A percentile compares a stretch with the other conserved stretches of the same genome.
Conservation (phyloP, 306 rosid species). For the Lagenaria siceraria region DNA sequence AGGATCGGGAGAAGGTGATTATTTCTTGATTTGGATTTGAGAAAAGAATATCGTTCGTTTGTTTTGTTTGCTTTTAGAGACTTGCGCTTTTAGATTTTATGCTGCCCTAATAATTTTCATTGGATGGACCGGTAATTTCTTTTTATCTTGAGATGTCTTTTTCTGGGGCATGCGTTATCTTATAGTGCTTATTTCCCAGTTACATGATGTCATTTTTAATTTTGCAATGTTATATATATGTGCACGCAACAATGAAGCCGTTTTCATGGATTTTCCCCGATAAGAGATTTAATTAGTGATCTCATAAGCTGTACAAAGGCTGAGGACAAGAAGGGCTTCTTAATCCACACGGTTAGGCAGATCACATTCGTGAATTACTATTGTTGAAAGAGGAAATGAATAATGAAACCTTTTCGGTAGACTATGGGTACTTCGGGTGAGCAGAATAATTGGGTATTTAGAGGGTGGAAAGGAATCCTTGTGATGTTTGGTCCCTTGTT, state of each 20-base stretch:
- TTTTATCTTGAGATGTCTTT: not conserved
- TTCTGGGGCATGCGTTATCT: not conserved
- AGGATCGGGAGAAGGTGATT: slow-evolving; percentile 5
- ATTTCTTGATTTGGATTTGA: not conserved
- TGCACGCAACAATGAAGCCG: not conserved
- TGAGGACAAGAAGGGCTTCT: not conserved
- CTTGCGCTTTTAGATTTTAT: not conserved
- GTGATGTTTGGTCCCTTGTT: too few species aligned
- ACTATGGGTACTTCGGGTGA: too few species aligned
- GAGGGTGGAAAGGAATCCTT: too few species aligned
- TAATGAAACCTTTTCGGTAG: not conserved
- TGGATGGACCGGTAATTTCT: not conserved
- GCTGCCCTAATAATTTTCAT: not conserved
- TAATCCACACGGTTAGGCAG: not conserved
- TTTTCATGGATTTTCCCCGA: not conserved
- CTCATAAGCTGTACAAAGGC: not conserved
- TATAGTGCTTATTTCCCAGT: not conserved
- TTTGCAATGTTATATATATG: not conserved
- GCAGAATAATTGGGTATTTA: too few species aligned
- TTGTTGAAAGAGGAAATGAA: not conserved
- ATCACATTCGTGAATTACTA: not conserved
- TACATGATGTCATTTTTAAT: not conserved
- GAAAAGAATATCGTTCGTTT: too few species aligned
- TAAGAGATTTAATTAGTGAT: not conserved
- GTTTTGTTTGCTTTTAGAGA: not conserved